Conservation (phyloP, 2,329 filamentous ascomycete species). For the Aaosphaeria arxii region DNA sequence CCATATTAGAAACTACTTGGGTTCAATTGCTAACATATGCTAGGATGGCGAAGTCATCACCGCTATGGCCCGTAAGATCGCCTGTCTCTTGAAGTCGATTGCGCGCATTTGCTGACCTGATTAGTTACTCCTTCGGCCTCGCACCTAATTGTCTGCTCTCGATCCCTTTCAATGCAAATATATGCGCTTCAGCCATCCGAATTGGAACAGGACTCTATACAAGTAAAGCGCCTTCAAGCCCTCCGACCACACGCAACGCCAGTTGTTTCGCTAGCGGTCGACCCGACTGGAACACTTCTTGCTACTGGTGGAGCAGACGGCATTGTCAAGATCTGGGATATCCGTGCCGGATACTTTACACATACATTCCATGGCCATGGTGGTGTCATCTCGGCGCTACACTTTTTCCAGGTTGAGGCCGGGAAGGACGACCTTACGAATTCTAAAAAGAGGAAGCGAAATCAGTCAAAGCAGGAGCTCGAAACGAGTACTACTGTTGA, state of each 20-base stretch:
- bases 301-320: constrained; percentile 94
- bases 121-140: constrained; percentile 82
- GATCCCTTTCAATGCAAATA: constrained; percentile 94
- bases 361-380: constrained; percentile 94
- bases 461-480: constrained; percentile 46
- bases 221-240: constrained; percentile 67
- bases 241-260: constrained; percentile 89
- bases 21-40: constrained; percentile 34
- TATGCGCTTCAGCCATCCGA: constrained; percentile 66
- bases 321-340: constrained; percentile 95
- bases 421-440: constrained; percentile 45
- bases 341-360: constrained; percentile 82
- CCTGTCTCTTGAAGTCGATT: background rate
- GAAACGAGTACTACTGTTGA: constrained; percentile 39
- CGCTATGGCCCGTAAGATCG: constrained; percentile 59
- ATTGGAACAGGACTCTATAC: constrained; percentile 56
- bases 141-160: constrained; percentile 86
- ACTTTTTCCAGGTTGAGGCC: constrained; percentile 77
- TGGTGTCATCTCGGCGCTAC: constrained; percentile 83
- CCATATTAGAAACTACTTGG: background rate
- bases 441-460: constrained; percentile 36
- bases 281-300: constrained; percentile 82
- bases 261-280: constrained; percentile 80
- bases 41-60: constrained; percentile 69
- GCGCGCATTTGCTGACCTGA: constrained; percentile 10